phyloP scores from a whole-genome alignment of 2,329 filamentous ascomycete species.

The Blastomyces silverae region DNA sequence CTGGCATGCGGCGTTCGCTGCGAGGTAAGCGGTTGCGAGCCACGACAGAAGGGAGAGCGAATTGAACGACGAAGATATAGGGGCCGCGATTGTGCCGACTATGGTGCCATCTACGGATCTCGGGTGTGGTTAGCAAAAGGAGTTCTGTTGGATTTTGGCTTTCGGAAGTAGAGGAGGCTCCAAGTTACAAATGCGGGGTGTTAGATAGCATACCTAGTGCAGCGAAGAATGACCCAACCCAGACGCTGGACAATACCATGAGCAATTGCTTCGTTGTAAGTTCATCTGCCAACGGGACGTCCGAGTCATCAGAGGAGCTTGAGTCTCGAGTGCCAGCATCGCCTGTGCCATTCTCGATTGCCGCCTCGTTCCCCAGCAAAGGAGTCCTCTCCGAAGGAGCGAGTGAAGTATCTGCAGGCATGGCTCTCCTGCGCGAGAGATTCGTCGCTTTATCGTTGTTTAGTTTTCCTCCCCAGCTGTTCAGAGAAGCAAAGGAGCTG shows the following conservation, averaged over 20 bases:
- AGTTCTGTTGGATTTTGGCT: neutral
- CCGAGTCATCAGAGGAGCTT: constrained; percentile 8
- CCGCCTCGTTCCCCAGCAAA: constrained; percentile 16
- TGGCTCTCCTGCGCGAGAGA: neutral
- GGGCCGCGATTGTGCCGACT: constrained; percentile 74
- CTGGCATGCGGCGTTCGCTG: constrained; percentile 80
- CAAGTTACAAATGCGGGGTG: neutral
- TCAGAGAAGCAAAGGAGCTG: neutral
- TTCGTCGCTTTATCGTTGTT: neutral
- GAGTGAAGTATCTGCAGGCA: neutral
- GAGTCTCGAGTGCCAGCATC: neutral
- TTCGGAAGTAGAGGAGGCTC: neutral
- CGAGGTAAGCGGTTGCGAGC: constrained; percentile 81
- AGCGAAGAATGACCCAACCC: constrained; percentile 51
- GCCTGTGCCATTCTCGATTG: constrained; percentile 10
- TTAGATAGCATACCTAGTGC: constrained; percentile 42
- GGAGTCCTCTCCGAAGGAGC: constrained; percentile 20
- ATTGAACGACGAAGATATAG: constrained; percentile 75
- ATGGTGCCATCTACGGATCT: constrained; percentile 60
- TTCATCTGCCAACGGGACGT: constrained; percentile 37
- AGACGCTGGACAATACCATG: constrained; percentile 45
- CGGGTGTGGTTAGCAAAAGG: constrained; percentile 12
- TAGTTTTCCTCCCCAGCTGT: neutral
- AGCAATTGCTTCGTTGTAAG: constrained; percentile 43
- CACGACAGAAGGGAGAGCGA: constrained; percentile 77